phyloP scores from a whole-genome alignment of 306 rosid species.

The Elaeagnus macrophylla region DNA sequence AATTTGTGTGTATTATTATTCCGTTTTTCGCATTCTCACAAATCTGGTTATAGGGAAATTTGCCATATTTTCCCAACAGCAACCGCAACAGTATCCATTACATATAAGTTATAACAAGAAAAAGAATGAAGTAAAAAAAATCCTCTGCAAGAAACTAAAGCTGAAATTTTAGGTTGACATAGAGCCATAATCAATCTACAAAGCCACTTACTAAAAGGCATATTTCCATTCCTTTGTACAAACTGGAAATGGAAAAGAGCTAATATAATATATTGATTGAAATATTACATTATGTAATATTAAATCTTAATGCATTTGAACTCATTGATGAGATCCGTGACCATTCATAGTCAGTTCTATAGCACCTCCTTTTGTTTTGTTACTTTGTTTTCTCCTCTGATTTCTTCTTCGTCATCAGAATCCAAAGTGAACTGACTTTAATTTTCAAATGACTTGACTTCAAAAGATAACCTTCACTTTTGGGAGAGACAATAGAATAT shows the following conservation, averaged over 20 bases:
- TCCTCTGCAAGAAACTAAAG: no score
- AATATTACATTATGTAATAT: not conserved
- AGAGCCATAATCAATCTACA: conserved; percentile 12
- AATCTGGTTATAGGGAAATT: no score
- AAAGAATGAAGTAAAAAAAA: no score
- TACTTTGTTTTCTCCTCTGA: conserved; percentile 26
- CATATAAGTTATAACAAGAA: no score
- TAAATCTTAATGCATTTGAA: conserved; percentile 8
- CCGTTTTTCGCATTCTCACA: no score
- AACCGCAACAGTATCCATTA: no score
- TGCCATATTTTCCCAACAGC: no score
- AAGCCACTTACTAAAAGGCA: conserved; percentile 11
- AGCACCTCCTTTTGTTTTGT: conserved; percentile 25
- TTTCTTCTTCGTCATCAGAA: conserved; percentile 39
- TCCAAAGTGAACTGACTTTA: conserved; percentile 62
- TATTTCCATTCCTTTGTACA: conserved; percentile 19
- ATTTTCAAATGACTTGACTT: conserved; percentile 35
- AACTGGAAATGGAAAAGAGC: not conserved
- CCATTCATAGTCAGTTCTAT: conserved; percentile 48
- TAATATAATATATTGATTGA: not conserved
- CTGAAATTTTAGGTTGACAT: not conserved
- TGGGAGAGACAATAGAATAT: conserved; percentile 29
- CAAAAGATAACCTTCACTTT: conserved; percentile 23
- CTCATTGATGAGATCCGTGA: conserved; percentile 31
- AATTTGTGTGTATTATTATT: no score